Percentiles rank a stretch among this genome's conserved stretches.
Evolutionary conservation across 495 filamentous ascomycete species (phyloP).

Genomic region (Penicillium roqueforti): DNA sequence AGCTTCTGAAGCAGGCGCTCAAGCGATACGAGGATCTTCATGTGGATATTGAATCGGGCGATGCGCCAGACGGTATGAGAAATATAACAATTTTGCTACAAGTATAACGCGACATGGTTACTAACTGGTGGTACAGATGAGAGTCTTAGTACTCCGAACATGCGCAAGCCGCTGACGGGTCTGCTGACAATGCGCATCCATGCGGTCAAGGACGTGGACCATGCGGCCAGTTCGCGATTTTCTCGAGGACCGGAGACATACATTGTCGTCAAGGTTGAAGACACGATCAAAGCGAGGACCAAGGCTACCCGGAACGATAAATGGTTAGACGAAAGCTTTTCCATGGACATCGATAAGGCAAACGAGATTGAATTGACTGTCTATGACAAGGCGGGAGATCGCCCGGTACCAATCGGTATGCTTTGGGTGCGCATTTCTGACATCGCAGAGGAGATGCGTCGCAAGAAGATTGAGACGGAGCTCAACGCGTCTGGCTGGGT

Average conservation of each 20-base stretch:
- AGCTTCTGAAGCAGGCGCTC: conserved; percentile 88
- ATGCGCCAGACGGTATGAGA: conserved; percentile 75
- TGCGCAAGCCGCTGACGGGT: conserved; percentile 89
- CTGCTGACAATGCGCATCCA: conserved; percentile 81
- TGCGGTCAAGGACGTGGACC: conserved; percentile 90
- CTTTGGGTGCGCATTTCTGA: conserved; percentile 96
- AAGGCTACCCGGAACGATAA: conserved; percentile 78
- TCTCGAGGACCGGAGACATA: conserved; percentile 90
- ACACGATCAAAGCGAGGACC: conserved; percentile 84
- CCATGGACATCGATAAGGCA: conserved; percentile 91
- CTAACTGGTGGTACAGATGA: conserved; percentile 61
- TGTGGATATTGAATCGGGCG: conserved; percentile 82
- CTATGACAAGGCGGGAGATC: conserved; percentile 87
- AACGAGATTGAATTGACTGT: conserved; percentile 98
- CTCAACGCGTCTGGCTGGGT: conserved; percentile 91
- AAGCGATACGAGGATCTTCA: conserved; percentile 98
- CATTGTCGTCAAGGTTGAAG: conserved; percentile 93
- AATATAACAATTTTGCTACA: neutral
- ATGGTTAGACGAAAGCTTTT: conserved; percentile 89
- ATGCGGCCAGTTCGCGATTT: conserved; percentile 82
- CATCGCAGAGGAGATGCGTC: conserved; percentile 94
- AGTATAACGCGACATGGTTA: neutral
- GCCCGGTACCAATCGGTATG: conserved; percentile 89
- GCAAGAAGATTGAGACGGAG: conserved; percentile 95
- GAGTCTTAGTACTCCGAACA: conserved; percentile 89